These are phyloP conservation scores for Talaromyces sp. DNA, from an alignment of 2,329 filamentous ascomycete genomes.

Conservation along the genomic window DNA sequence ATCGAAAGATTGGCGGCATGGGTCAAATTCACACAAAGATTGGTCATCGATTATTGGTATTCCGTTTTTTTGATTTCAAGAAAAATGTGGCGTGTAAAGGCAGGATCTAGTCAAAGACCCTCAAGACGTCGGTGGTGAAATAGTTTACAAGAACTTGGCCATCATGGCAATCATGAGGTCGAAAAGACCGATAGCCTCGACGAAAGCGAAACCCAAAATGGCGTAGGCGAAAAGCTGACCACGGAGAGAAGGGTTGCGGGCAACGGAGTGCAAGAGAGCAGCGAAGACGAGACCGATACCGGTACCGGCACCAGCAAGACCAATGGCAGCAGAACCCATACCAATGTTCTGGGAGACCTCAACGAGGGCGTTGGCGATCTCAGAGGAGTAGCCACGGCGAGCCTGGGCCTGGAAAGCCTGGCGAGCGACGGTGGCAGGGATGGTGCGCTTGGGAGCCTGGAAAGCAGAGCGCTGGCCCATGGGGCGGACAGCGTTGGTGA, in stretches of 20 bases:
- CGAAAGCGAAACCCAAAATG: conserved; percentile 94
- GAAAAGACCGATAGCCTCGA: conserved; percentile 76
- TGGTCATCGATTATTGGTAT: conserved; percentile 10
- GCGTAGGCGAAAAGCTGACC: conserved; percentile 94
- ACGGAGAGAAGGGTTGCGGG: conserved; percentile 90
- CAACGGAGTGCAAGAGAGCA: conserved; percentile 80
- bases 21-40: conserved; percentile 7
- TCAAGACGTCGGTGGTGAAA: background rate
- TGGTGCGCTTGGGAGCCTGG: conserved; percentile 70
- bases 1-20: conserved; percentile 12
- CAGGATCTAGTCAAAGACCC: background rate
- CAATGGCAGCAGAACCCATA: conserved; percentile 86
- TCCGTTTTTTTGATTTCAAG: conserved; percentile 5
- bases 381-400: conserved; percentile 77
- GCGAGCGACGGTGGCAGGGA: conserved; percentile 64
- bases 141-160: conserved; percentile 70
- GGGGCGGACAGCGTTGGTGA: conserved; percentile 48
- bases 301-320: conserved; percentile 88
- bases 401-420: conserved; percentile 56
- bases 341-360: conserved; percentile 87
- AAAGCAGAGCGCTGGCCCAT: conserved; percentile 50
- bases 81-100: conserved; percentile 6
- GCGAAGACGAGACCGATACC: conserved; percentile 95
- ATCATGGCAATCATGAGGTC: conserved; percentile 90
- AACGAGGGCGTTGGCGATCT: conserved; percentile 80